Conservation (phyloP, 257 asterid genomes). For the Ophiorrhiza pumila region DNA sequence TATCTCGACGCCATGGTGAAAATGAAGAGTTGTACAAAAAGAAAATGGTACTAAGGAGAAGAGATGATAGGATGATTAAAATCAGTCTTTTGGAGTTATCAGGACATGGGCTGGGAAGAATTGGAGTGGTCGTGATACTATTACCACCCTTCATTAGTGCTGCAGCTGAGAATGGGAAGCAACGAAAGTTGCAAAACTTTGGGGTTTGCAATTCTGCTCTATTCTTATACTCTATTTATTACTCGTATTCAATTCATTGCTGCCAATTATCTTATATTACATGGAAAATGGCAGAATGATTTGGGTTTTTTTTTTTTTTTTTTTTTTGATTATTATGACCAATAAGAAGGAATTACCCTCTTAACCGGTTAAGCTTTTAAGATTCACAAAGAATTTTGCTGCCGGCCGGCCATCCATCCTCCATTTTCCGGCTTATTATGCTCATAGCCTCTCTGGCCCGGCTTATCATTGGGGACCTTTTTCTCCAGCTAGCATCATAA, state of each 20-base stretch:
- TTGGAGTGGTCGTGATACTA: not conserved
- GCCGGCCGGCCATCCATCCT: too few relatives aligned
- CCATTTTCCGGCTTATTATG: too few relatives aligned
- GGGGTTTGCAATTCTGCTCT: not conserved
- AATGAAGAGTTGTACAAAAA: not conserved
- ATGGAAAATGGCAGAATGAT: too few relatives aligned
- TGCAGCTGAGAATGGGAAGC: not conserved
- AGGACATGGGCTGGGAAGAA: not conserved
- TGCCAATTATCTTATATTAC: too few relatives aligned
- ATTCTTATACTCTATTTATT: too few relatives aligned
- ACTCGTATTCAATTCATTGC: too few relatives aligned
- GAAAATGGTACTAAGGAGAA: slow-evolving; percentile 6
- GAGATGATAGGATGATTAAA: slow-evolving; percentile 2
- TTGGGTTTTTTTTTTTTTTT: too few relatives aligned
- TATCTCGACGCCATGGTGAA: not conserved
- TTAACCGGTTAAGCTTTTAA: slow-evolving; percentile 1
- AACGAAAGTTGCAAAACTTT: not conserved
- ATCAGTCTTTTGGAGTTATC: not conserved
- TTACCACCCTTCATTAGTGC: not conserved
- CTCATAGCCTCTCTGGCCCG: too few relatives aligned
- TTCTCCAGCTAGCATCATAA: too few relatives aligned
- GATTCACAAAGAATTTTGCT: too few relatives aligned
- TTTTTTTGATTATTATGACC: too few relatives aligned
- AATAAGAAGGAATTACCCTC: slow-evolving; percentile 3
- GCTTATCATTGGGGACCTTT: too few relatives aligned